Base-by-base conservation (phyloP, 306 rosid genomes). In the Quercus robur region DNA sequence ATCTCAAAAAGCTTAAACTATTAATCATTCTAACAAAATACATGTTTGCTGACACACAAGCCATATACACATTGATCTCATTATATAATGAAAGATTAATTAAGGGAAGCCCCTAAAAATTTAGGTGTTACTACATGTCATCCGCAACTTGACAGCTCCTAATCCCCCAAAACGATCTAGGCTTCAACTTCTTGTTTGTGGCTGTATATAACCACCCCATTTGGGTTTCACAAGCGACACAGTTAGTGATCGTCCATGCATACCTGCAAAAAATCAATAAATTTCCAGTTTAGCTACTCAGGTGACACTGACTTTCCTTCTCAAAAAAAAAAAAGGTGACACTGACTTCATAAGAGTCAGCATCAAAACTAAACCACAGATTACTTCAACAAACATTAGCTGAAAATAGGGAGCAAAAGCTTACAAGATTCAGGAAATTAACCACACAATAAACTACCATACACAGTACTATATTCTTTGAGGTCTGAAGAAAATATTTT, bases 121-220 rank as follows among this genome's bases (percentile, higher is more conserved):
- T 4, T 66, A 23, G 56, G 67, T 38, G 44, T 75, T 78, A 74
- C 12, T 72, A 79, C 58, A 81, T 82, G 75, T 82, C 90, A 73
- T 91, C 94, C 12, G 93, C 94, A 80, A 95, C 86, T 85, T 93
- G 89, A 73, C 92, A 85, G 76, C 92, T 85, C 51, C 97, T 88
- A 72, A 95, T 89, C 73, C 94, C 99, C 99, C 98, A 95, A 80
- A 95, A 95, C 19, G 86, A 74, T 63, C 70, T 82, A 8, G 99
- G 99, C 84, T 76, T 95, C 85, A 95, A 81, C 58, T 82, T 89
- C 84, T 70, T 83, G 74, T 81, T 86, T 25, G 91, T 91, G 79
- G 98, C 91, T 9, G 98, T 90, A 73, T 90, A 95, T 66, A 86
- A 95, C 98, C 99, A 95, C 49, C 99, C 99, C 89, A 95, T 78